Evolutionary conservation across 495 filamentous ascomycete species (phyloP), one percentile per base, ranked within the genome.

Genomic region (Neurospora sp.): DNA sequence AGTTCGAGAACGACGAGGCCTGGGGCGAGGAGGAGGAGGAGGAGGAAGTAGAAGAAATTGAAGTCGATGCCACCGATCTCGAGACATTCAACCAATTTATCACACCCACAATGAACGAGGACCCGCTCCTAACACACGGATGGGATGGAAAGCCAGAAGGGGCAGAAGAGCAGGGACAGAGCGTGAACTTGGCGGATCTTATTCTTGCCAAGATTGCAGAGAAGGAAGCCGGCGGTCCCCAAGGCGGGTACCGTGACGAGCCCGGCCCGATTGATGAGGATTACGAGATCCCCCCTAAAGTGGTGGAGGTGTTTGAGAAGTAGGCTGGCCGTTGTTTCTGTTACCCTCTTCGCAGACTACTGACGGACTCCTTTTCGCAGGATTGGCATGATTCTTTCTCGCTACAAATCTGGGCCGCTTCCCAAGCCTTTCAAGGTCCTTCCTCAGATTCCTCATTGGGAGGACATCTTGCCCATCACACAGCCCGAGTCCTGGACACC

Each of bases 401-500:
- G 95, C 70, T 97, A 98, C 83, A 97, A 97, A 80, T 96, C 93
- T 11, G 96, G 96, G 27, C 93, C 93, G 76, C 88, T 98, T 35
- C 96, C 96, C 14, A 98, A 98, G 82, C 95, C 95, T 2, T 96
- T 99, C 88, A 98, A 98, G 82, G 93, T 98, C 74, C 88, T 99
- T 39, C 96, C 96, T 0, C 92, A 93, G 4, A 88, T 98, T 10
- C 94, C 94, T 3, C 90, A 94, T 77, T 97, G 93, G 93, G 92
- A 93, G 76, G 92, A 92, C 23, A 92, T 98, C 54, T 37, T 81
- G 4, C 77, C 75, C 40, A 40, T 81, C 11, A 81, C 79, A 75
- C 72, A 75, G 44, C 79, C 79, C 7, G 77, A 81, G 1, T 27
- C 46, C 5, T 82, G 80, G 96, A 96, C 94, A 0, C 87, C 94